These are phyloP conservation scores for Trichomonas vaginalis DNA, from an alignment of 208 protist genomes.

Conservation along the genomic window DNA sequence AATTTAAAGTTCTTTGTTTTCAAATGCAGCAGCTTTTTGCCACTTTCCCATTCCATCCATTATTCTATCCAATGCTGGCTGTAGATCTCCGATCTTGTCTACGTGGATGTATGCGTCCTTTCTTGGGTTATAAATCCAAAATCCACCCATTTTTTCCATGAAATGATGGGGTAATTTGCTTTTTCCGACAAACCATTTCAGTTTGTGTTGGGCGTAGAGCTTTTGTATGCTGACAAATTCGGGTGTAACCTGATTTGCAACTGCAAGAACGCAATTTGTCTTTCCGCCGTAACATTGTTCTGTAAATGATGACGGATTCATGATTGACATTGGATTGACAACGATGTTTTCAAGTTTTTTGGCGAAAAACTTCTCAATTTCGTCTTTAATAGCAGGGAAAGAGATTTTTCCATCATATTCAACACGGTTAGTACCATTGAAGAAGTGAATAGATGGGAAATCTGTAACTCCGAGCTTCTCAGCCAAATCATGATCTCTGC, in stretches of 20 bases:
- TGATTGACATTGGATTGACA: not conserved
- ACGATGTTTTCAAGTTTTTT: not conserved
- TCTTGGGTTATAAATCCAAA: not conserved
- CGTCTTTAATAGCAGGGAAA: not conserved
- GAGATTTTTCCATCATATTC: not conserved
- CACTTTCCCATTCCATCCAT: not conserved
- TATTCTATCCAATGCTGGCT: not conserved
- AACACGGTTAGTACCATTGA: not conserved
- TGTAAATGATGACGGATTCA: not conserved
- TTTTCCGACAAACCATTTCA: not conserved
- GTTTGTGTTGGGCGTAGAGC: not conserved
- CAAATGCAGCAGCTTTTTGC: not conserved
- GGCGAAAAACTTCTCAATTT: not conserved
- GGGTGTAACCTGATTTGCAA: not conserved
- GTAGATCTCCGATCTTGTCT: not conserved
- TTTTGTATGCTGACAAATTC: not conserved
- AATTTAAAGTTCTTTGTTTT: not conserved
- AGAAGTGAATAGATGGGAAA: not conserved
- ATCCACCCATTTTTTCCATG: not conserved
- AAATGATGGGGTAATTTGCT: not conserved
- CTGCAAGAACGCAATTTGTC: not conserved
- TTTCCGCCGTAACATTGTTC: not conserved
- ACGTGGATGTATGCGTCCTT: not conserved
- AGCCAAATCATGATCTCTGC: not conserved
- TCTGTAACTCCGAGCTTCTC: not conserved